Evolutionary conservation across 2,329 filamentous ascomycete species (phyloP).

Genomic region (Scortechinia acanthostroma): DNA sequence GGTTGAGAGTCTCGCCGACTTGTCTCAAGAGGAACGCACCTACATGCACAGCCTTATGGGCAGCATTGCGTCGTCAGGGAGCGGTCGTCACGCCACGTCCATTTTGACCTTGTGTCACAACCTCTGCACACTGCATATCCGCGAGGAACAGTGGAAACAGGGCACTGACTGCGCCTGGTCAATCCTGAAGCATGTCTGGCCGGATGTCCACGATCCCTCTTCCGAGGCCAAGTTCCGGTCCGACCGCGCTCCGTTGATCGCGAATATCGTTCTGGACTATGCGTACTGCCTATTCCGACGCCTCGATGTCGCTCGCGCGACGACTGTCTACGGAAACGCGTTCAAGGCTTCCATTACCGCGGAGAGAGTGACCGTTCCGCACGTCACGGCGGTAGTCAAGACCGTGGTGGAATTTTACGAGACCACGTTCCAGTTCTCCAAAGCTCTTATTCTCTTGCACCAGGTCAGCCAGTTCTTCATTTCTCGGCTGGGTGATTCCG

Average conservation of each 20-base stretch:
- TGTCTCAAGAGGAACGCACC: background rate
- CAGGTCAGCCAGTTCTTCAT: conserved; percentile 19
- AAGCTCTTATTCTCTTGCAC: conserved; percentile 16
- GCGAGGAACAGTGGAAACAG: conserved; percentile 17
- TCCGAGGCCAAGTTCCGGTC: conserved; percentile 16
- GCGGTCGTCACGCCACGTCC: conserved; percentile 12
- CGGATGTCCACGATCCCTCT: conserved; percentile 15
- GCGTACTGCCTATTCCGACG: conserved; percentile 22
- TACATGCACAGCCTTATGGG: background rate
- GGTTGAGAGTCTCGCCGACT: background rate
- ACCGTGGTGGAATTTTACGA: conserved; percentile 24
- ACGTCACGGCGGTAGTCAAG: conserved; percentile 19
- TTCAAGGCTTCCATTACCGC: conserved; percentile 18
- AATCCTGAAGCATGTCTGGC: conserved; percentile 20
- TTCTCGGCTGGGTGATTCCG: conserved; percentile 11
- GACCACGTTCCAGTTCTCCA: conserved; percentile 22
- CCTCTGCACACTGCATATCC: conserved; percentile 15
- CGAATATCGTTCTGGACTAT: conserved; percentile 18
- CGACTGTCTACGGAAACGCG: conserved; percentile 19
- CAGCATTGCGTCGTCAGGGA: background rate
- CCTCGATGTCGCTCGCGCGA: conserved; percentile 16
- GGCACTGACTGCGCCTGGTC: conserved; percentile 9
- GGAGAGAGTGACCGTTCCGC: conserved; percentile 17
- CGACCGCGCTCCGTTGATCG: conserved; percentile 17
- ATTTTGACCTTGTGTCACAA: conserved; percentile 18